Conservation (phyloP, 805 yeast species). For the Cyberlindnera xishuangbannaensis region DNA sequence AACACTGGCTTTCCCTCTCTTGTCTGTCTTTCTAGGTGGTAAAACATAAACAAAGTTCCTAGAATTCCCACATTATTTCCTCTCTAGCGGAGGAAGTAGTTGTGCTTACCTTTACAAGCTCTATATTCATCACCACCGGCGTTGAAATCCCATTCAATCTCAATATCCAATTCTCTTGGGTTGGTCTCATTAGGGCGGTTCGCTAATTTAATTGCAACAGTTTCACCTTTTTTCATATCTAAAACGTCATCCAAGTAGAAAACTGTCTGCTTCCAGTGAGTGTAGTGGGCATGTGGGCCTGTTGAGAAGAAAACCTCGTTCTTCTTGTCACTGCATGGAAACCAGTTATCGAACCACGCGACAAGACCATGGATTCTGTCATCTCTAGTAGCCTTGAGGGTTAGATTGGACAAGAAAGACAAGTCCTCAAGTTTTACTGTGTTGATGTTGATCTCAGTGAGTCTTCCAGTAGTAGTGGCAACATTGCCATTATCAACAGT, state of each 20-base stretch:
- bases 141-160: conserved; percentile 42
- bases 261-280: conserved; percentile 99
- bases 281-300: conserved; percentile 89
- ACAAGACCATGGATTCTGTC: conserved; percentile 86
- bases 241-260: conserved; percentile 83
- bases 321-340: conserved; percentile 51
- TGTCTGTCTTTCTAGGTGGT: too few relatives aligned
- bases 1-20: too few relatives aligned
- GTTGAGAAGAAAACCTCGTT: conserved; percentile 77
- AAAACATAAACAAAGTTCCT: too few relatives aligned
- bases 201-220: conserved; percentile 61
- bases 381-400: conserved; percentile 65
- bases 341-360: conserved; percentile 92
- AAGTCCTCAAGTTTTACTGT: conserved; percentile 81
- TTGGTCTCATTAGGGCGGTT: conserved; percentile 72
- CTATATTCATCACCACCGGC: conserved; percentile 44
- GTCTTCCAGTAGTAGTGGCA: conserved; percentile 62
- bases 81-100: conserved; percentile 70
- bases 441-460: conserved; percentile 83
- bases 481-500: conserved; percentile 79
- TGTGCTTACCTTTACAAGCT: conserved; percentile 51
- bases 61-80: too few relatives aligned
- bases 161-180: conserved; percentile 88
- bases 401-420: conserved; percentile 67
- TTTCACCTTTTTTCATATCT: conserved; percentile 71